Evolutionary conservation across 495 filamentous ascomycete species (phyloP).

Genomic region (Hypoxylon subgilvum): DNA sequence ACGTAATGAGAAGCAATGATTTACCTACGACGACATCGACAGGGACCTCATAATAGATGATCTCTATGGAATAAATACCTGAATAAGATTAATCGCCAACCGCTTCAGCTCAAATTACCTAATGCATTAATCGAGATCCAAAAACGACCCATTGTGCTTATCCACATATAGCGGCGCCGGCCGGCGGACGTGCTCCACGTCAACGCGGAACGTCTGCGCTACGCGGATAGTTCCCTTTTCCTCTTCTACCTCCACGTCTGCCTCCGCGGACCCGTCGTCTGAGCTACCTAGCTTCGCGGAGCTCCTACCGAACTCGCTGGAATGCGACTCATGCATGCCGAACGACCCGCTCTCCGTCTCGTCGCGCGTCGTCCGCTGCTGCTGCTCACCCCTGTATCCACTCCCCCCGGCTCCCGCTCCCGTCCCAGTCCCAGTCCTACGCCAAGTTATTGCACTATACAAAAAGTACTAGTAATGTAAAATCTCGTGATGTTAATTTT

Average conservation of each 20-base stretch:
- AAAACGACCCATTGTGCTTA: conserved; percentile 4
- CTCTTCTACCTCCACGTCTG: neutral
- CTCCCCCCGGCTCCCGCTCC: no score
- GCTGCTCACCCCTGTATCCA: no score
- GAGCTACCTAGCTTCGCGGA: no score
- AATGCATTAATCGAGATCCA: conserved; percentile 16
- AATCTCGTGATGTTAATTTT: no score
- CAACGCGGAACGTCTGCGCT: neutral
- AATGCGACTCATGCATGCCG: conserved; percentile 12
- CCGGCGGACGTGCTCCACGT: neutral
- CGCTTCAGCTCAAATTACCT: no score
- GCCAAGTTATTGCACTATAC: no score
- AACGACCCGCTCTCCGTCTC: conserved; percentile 10
- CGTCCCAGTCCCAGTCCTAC: no score
- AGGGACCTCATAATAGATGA: neutral
- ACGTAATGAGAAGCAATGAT: neutral
- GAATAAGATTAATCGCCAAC: no score
- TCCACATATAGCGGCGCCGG: conserved; percentile 1
- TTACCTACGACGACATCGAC: neutral
- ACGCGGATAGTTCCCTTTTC: conserved; percentile 5
- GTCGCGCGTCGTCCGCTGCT: neutral
- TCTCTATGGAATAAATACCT: neutral
- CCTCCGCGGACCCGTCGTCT: neutral
- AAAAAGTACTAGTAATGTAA: no score
- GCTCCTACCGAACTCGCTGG: no score